Evolutionary conservation across 305 asterid genomes (phyloP), one percentile per base, ranked within the genome.

Genomic region (Fraxinus baroniana): DNA sequence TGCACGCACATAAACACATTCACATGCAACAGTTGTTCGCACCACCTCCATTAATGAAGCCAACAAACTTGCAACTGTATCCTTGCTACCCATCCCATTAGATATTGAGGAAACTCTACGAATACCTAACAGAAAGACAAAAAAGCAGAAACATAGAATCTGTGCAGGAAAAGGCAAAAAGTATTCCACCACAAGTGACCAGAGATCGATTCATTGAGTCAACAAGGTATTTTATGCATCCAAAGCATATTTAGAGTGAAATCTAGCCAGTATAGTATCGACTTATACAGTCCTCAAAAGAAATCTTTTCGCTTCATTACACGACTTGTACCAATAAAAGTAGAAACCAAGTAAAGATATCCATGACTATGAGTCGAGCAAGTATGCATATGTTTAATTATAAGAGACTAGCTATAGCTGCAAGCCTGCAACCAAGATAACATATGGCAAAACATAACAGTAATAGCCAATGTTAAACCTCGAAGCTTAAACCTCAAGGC

Each of bases 11-110:
- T 94, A 96, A 81, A 93, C 99, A 84, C 99, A 96, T 92, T 96
- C 98, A 89, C 99, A 96, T 22, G 99, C 99, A 76, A 94, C 95
- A 86, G 99, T 92, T 86, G 98, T 96, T 64, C 99, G 92, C 87
- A 96, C 99, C 77, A 93, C 98, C 90, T 96, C 98, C 98, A 96
- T 91, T 83, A 96, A 86, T 78, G 99, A 96, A 86, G 99, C 97
- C 88, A 96, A 88, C 85, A 96, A 84, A 85, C 98, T 88, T 3
- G 97, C 97, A 91, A 96, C 89, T 77, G 99, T 92, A 83, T 96
- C 99, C 91, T 90, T 94, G 46, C 91, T 84, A 83, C 95, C 94
- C 80, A 87, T 89, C 83, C 93, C 94, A 91, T 84, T 92, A 77
- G 98, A 92, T 80, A 93, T 66, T 37, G 99, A 89, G 68, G 97